phyloP scores from a whole-genome alignment of 768 basidiomycete species.

The Lentinula aciculospora region DNA sequence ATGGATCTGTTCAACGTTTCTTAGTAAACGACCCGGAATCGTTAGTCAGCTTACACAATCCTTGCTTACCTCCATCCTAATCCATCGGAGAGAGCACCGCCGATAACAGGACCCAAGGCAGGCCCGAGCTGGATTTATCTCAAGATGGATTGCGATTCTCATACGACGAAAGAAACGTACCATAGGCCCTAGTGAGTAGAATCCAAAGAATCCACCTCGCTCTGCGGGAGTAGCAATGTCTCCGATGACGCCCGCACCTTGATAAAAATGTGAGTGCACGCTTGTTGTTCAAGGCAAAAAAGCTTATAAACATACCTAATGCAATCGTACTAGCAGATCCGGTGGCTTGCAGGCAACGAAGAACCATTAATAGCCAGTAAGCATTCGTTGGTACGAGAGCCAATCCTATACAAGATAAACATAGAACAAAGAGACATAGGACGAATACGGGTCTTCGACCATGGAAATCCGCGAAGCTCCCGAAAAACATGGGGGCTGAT shows the following conservation, averaged over 20 bases:
- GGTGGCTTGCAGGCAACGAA: slow-evolving; percentile 4
- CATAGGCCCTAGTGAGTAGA: slow-evolving; percentile 63
- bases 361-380: slow-evolving; percentile 68
- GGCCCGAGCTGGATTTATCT: slow-evolving; percentile 47
- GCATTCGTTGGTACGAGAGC: slow-evolving; percentile 45
- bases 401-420: slow-evolving; percentile 59
- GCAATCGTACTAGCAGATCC: slow-evolving; percentile 33
- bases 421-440: slow-evolving; percentile 56
- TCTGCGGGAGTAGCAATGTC: slow-evolving; percentile 74
- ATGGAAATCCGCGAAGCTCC: slow-evolving; percentile 58
- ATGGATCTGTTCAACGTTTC: slow-evolving; percentile 35
- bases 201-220: slow-evolving; percentile 68
- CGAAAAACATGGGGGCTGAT: slow-evolving; percentile 64
- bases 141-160: neutral
- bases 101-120: slow-evolving; percentile 52
- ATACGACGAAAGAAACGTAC: slow-evolving; percentile 22
- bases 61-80: slow-evolving; percentile 59
- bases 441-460: slow-evolving; percentile 64
- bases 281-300: neutral
- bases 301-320: slow-evolving; percentile 37
- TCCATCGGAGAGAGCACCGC: slow-evolving; percentile 49
- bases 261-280: neutral
- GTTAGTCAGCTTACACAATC: slow-evolving; percentile 4
- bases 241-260: slow-evolving; percentile 71
- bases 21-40: neutral